Evolutionary conservation across 768 basidiomycete species (phyloP).

Genomic region (Phanerochaete carnosa): DNA sequence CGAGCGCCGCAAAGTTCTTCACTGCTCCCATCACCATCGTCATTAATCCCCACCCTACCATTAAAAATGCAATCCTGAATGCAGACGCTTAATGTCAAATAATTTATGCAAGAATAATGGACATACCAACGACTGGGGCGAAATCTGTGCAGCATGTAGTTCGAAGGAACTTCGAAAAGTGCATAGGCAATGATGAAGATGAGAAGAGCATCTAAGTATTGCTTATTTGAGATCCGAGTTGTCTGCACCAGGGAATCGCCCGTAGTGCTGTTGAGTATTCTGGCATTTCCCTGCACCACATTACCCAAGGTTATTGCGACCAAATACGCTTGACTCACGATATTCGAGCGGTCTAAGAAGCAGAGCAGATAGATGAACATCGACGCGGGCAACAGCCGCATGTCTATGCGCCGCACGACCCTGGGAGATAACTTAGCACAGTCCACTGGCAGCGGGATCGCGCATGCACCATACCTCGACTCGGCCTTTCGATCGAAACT

Average conservation of each 20-base stretch:
- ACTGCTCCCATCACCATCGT: conserved; percentile 29
- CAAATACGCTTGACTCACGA: conserved; percentile 14
- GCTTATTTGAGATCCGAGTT: conserved; percentile 23
- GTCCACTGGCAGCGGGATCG: conserved; percentile 39
- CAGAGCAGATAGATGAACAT: conserved; percentile 28
- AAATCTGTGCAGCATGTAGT: conserved; percentile 36
- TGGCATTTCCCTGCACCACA: conserved; percentile 19
- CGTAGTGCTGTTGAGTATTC: conserved; percentile 28
- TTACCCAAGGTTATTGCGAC: not conserved
- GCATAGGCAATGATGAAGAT: conserved; percentile 39
- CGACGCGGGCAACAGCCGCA: conserved; percentile 28
- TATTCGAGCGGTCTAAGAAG: conserved; percentile 22
- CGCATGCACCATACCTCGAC: not conserved
- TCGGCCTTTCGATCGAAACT: not conserved
- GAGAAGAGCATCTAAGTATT: conserved; percentile 37
- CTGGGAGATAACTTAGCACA: no score
- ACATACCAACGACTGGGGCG: conserved; percentile 32
- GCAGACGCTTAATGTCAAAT: conserved; percentile 46
- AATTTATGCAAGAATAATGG: conserved; percentile 5
- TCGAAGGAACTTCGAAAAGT: conserved; percentile 37
- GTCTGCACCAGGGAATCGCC: conserved; percentile 29
- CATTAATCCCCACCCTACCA: conserved; percentile 36
- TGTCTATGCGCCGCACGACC: no score
- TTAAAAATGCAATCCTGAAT: conserved; percentile 31
- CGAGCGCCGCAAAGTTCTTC: conserved; percentile 54